A percentile compares a stretch with the other conserved stretches of the same genome.
These are phyloP conservation scores for Stephanodiscus triporus DNA, from an alignment of 108 stramenopile species.

Conservation along the genomic window DNA sequence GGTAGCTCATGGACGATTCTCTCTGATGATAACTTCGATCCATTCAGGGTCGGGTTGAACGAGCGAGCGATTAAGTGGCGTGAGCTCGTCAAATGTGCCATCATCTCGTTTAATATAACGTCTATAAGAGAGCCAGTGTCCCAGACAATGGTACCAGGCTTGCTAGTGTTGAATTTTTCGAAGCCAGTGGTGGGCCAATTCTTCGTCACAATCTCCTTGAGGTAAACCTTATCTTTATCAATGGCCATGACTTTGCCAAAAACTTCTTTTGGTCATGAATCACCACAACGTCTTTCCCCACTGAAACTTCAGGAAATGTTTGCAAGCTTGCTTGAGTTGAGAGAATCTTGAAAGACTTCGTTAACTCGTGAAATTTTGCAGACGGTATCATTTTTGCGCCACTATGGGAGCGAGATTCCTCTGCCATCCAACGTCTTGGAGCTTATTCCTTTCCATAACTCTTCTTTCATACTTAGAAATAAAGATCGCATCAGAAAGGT, in stretches of 20 bases:
- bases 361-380: constrained; percentile 27
- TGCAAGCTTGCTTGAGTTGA: constrained; percentile 38
- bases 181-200: not conserved
- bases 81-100: constrained; percentile 54
- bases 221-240: constrained; percentile 21
- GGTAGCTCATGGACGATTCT: constrained; percentile 75
- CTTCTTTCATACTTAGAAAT: constrained; percentile 37
- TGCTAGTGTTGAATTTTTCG: no score
- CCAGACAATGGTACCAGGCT: constrained; percentile 18
- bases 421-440: constrained; percentile 7
- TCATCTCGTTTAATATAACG: constrained; percentile 56
- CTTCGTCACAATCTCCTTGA: constrained; percentile 1
- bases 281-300: constrained; percentile 20
- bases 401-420: constrained; percentile 14
- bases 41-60: no score
- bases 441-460: constrained; percentile 50
- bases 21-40: no score
- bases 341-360: constrained; percentile 2
- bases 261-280: not conserved
- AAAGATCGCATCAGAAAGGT: constrained; percentile 48
- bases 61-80: no score
- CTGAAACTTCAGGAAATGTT: constrained; percentile 28
- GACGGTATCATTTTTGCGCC: constrained; percentile 32
- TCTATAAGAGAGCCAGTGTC: no score
- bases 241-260: constrained; percentile 22